phyloP scores from a whole-genome alignment of 331 rosid genomes.

The Spiraea crenata region DNA sequence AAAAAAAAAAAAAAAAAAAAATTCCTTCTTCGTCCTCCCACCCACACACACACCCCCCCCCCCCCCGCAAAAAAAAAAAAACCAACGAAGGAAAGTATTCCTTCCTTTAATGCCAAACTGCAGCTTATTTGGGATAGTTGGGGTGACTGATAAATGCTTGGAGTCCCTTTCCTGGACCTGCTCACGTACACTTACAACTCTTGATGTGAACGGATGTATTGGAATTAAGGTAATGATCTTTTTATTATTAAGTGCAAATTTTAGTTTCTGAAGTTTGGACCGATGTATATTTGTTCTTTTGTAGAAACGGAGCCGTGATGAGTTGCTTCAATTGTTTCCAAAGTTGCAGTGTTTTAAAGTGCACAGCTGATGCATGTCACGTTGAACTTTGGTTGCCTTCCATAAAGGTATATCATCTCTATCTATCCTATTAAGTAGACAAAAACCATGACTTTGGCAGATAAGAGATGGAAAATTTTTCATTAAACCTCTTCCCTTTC shows the following conservation, averaged over 20 bases:
- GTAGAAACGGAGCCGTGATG: slow-evolving; percentile 71
- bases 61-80: no score
- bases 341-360: slow-evolving; percentile 73
- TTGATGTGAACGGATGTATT: slow-evolving; percentile 83
- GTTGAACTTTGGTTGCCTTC: background rate
- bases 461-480: background rate
- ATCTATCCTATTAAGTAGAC: background rate
- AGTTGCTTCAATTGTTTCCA: slow-evolving; percentile 71
- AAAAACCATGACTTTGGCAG: background rate
- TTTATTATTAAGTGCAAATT: background rate
- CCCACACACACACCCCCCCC: no score
- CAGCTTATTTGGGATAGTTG: slow-evolving; percentile 83
- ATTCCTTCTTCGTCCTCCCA: no score
- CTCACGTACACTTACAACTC: slow-evolving; percentile 61
- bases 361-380: slow-evolving; percentile 50
- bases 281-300: slow-evolving; percentile 17
- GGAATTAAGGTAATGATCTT: slow-evolving; percentile 69
- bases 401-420: background rate
- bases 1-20: no score
- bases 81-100: no score
- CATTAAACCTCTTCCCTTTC: background rate
- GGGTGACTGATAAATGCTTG: slow-evolving; percentile 72
- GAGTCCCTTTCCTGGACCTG: slow-evolving; percentile 65
- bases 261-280: slow-evolving; percentile 2
- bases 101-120: slow-evolving; percentile 30